These are phyloP conservation scores for Leptographium wingfieldii DNA, from an alignment of 2,329 filamentous ascomycete genomes.

Conservation along the genomic window DNA sequence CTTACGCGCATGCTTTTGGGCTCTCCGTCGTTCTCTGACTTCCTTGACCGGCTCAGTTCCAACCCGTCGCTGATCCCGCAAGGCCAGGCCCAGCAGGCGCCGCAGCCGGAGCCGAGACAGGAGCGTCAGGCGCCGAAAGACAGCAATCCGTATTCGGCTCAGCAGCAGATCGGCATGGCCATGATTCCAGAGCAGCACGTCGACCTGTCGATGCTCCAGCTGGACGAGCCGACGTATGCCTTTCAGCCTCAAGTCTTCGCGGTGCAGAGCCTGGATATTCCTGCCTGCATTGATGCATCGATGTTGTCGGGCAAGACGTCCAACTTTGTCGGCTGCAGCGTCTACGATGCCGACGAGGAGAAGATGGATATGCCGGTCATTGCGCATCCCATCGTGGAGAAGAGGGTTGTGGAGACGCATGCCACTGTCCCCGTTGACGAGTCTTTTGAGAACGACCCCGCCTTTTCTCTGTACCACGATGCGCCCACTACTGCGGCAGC, in stretches of 20 bases:
- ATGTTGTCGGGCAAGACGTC: constrained; percentile 60
- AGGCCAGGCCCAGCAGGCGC: constrained; percentile 17
- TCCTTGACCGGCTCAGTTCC: constrained; percentile 57
- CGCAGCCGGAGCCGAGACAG: constrained; percentile 22
- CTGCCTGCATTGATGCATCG: constrained; percentile 40
- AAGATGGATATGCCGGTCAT: constrained; percentile 45
- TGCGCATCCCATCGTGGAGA: constrained; percentile 29
- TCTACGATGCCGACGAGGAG: constrained; percentile 30
- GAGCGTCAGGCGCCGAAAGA: constrained; percentile 49
- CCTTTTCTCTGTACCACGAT: constrained; percentile 48
- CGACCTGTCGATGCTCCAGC: constrained; percentile 59
- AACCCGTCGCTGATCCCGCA: constrained; percentile 32
- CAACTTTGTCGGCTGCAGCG: constrained; percentile 34
- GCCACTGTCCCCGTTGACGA: constrained; percentile 31
- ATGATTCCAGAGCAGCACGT: constrained; percentile 70
- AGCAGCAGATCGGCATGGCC: constrained; percentile 63
- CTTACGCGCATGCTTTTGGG: constrained; percentile 71
- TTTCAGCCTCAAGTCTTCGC: constrained; percentile 64
- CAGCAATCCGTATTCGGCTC: constrained; percentile 44
- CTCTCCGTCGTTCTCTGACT: constrained; percentile 71
- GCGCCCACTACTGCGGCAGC: constrained; percentile 18
- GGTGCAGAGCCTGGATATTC: constrained; percentile 21
- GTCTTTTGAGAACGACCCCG: constrained; percentile 50
- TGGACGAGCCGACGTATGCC: constrained; percentile 42
- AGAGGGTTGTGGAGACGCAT: constrained; percentile 18